Evolutionary conservation across 495 filamentous ascomycete genomes (phyloP), one percentile per base, ranked within the genome.

Genomic region (Penicillium arizonense): DNA sequence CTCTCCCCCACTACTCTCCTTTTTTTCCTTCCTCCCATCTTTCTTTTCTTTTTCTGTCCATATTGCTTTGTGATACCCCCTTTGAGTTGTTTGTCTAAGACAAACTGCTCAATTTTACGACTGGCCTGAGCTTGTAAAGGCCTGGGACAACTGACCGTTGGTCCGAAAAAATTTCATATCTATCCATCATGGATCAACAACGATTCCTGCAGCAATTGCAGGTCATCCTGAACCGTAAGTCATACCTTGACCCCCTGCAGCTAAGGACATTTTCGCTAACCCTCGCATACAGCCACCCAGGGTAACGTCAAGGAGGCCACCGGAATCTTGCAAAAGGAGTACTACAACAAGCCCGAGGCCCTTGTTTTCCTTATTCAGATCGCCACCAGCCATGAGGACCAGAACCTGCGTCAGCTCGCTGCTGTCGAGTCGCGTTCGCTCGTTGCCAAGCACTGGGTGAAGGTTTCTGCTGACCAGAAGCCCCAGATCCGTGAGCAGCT

Each of bases 271-370:
- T 21, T n/a, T 28, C 24, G 43, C 58, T 57, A 52, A 60, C 46
- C 46, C 55, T 43, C 52, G 43, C 37, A 35, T 63, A 20, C 52
- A 72, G 71, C 70, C 52, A 61, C 73, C 61, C 67, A 79, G 69
- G 66, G 64, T 44, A 70, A 74, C 58, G 85, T 98, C 64, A 96
- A 96, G 78, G 82, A 87, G 47, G 91, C 91, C 32, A 98, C 94
- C n/a, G 82, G 85, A 10, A 82, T 87, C 55, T 82, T 98, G 43
- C 91, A 92, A 70, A 90, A 93, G 64, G 88, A 89, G 62, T 97
- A 88, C 78, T 97, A 94, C 72, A 83, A 84, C 52, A 82, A 92
- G 50, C 90, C 93, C 5, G 81, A 89, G 53, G 87, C 90, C 4
- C 83, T 98, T 7, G 77, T 89, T 23, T 79, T 88, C 60, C 86